Base-by-base conservation (phyloP, 192 early-diverging fungal species). In the Gamsiella multidivaricata region DNA sequence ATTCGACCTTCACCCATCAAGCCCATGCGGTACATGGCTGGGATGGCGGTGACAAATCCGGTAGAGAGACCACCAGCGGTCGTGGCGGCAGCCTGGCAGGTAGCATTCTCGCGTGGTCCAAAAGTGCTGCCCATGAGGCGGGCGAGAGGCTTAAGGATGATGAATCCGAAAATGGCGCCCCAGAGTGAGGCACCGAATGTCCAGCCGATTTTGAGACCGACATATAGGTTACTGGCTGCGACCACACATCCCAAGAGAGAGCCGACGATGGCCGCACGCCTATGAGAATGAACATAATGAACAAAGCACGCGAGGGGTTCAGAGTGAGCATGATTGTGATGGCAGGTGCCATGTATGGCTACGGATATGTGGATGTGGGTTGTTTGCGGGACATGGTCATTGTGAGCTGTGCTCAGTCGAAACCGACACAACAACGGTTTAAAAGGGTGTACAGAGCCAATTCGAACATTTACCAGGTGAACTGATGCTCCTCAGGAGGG, bases 31-130 rank as follows among this genome's bases (percentile, higher is more conserved):
- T 91, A 91, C 84, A 91, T 81, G 49, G 90, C 91, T 29, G 90
- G 90, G 23, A 91, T 85, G 43, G 86, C 89, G n/a, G 90, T 83
- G 18, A 90, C 82, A 37, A 90, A 91, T 50, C 85, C 81, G 15
- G 84, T 82, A 18, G 81, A 80, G 23, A 91, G 86, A 62, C 88
- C 90, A 57, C 90, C 90, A 57, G 90, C 84, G 37, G 90, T 85
- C 28, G 90, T 90, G 23, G 90, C 90, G 22, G 90, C 90, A 33
- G 90, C 83, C 69, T 91, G 90, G 50, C 87, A 86, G 29, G 86
- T 87, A 47, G 82, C 82, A 72, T 91, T 91, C 61, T 91, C 90
- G 25, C 83, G 86, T 20, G 90, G 82, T 25, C 90, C 90, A 79
- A 91, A 91, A 39, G 83, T 80, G 52, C 81, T 71, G 23, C 89